Conservation (phyloP, 805 yeast genomes). For the Candida stauntonica region DNA sequence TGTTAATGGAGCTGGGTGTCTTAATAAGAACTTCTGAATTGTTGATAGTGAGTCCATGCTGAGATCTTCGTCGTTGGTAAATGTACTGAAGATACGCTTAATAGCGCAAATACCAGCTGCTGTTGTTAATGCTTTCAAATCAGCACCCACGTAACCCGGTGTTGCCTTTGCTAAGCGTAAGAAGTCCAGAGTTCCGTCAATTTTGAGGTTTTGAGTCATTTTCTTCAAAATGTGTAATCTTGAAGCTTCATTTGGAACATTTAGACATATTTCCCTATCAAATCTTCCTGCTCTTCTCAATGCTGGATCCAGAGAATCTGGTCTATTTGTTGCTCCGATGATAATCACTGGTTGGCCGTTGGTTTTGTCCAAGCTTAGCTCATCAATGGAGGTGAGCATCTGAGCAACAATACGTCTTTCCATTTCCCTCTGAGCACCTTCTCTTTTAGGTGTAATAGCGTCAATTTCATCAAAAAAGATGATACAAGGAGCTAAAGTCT, state of each 20-base stretch:
- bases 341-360: slow-evolving; percentile 90
- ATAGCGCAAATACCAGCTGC: slow-evolving; percentile 96
- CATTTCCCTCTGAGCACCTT: slow-evolving; percentile 98
- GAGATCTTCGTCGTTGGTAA: slow-evolving; percentile 28
- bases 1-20: slow-evolving; percentile 78
- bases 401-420: slow-evolving; percentile 96
- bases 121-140: slow-evolving; percentile 85
- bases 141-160: slow-evolving; percentile 98
- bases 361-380: slow-evolving; percentile 80
- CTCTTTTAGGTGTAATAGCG: slow-evolving; percentile 97
- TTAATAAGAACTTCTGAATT: slow-evolving; percentile 64
- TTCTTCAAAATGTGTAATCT: slow-evolving; percentile 71
- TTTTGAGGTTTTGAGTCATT: slow-evolving; percentile 62
- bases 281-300: slow-evolving; percentile 95
- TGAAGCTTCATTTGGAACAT: slow-evolving; percentile 88
- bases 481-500: slow-evolving; percentile 82
- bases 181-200: slow-evolving; percentile 70
- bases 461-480: slow-evolving; percentile 95
- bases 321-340: slow-evolving; percentile 95
- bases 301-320: slow-evolving; percentile 93
- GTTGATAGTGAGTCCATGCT: slow-evolving; percentile 44
- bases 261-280: slow-evolving; percentile 88
- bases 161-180: slow-evolving; percentile 79
- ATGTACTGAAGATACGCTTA: slow-evolving; percentile 77
- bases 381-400: slow-evolving; percentile 91